Base-by-base conservation (phyloP, 768 basidiomycete species). In the Amanita muscaria region DNA sequence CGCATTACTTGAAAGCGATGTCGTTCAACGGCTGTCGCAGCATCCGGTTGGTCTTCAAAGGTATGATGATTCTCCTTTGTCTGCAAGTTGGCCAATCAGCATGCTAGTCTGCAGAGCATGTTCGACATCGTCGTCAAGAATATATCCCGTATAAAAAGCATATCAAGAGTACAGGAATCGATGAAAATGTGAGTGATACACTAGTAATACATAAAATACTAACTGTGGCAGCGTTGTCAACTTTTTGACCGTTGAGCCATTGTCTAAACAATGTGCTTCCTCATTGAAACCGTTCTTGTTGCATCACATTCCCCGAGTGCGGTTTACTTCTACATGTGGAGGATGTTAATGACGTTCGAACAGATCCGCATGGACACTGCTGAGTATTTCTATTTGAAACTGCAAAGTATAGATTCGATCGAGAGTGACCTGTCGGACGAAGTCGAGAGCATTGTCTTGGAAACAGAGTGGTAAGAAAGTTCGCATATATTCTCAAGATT, bases 361-460 rank as follows among this genome's bases (percentile, higher is more conserved):
- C 51, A 94, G 90, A 69, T 92, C 45, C 80, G 92, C 44, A 71
- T 80, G 8, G 78, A 81, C 48, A 80, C 87, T 1, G 87, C 89
- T 2, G 92, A 94, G 59, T 77, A 83, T 50, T 60, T 96, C 6
- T 96, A 91, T 56, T 65, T 88, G 21, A 70, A 77, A 12, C 60
- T 93, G 27, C 86, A 90, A 58, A 77, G 77, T 52, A 70, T 70
- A 36, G 87, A 88, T 51, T 56, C 84, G 7, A 79, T 71, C 0
- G 61, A 68, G 45, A 83, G 86, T 12, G 78, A 12, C 12, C 12
- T 12, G 27, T 6, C 77, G 7, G 79, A 80, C 29, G 76, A 73
- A 30, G 69, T 75, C 1, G 86, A 89, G 55, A 76, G 81, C 11
- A 57, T 85, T 10, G 60, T 91, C 31, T 63, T 91, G 21, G 84